A percentile compares a stretch with the other conserved stretches of the same genome.
Conservation (phyloP, 2,329 filamentous ascomycete species). For the Mycosphaerelloides madeirae region DNA sequence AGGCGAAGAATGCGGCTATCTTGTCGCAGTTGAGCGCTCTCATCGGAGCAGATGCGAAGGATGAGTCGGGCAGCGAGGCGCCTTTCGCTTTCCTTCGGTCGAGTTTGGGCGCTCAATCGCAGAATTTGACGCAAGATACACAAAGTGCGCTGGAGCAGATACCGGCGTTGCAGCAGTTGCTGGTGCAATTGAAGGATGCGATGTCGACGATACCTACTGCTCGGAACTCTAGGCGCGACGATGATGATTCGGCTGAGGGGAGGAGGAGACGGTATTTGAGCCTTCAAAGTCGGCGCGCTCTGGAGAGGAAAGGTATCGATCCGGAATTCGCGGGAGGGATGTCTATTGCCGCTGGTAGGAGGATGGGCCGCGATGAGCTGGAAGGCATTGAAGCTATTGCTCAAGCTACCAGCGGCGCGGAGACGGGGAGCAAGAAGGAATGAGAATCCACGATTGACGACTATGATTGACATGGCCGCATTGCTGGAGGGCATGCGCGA, state of each 20-base stretch:
- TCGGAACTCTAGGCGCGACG: constrained; percentile 26
- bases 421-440: neutral
- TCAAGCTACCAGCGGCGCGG: constrained; percentile 28
- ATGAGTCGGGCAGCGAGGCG: constrained; percentile 17
- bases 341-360: constrained; percentile 20
- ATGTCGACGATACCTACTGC: constrained; percentile 29
- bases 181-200: constrained; percentile 53
- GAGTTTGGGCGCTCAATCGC: constrained; percentile 40
- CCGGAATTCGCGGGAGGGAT: constrained; percentile 30
- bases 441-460: constrained; percentile 4
- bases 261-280: constrained; percentile 81
- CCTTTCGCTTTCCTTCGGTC: constrained; percentile 56
- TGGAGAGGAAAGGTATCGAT: constrained; percentile 69
- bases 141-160: constrained; percentile 79
- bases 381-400: constrained; percentile 36
- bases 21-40: constrained; percentile 61
- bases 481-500: too few species aligned
- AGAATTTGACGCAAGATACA: constrained; percentile 64
- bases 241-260: constrained; percentile 50
- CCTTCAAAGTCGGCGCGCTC: constrained; percentile 66
- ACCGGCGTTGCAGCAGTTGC: constrained; percentile 67
- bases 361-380: constrained; percentile 33
- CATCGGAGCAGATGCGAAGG: constrained; percentile 36
- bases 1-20: constrained; percentile 65
- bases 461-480: neutral